These are phyloP conservation scores for Paramarasmius palmivorus DNA, from an alignment of 1,284 basidiomycete species.

Conservation along the genomic window DNA sequence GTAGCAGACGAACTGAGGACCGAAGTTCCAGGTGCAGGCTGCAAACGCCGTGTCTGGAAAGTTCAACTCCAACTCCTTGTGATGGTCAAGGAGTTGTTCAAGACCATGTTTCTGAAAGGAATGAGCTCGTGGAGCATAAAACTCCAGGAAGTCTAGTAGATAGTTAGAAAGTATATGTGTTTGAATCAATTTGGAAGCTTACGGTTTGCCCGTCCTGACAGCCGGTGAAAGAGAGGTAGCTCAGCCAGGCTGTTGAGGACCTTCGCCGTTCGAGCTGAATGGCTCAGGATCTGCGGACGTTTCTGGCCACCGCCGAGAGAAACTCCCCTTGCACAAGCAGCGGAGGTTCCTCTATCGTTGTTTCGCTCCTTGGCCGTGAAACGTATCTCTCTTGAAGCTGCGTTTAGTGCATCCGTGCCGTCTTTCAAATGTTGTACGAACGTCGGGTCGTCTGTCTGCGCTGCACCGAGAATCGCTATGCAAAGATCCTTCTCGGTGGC, in stretches of 20 bases:
- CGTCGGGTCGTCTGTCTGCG: no score
- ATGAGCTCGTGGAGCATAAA: background rate
- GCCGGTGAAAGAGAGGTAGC: background rate
- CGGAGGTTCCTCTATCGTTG: background rate
- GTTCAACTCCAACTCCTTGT: background rate
- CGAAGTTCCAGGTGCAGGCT: constrained; percentile 9
- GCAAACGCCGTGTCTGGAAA: constrained; percentile 6
- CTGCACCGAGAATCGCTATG: background rate
- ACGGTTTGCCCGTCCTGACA: no score
- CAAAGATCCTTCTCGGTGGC: background rate
- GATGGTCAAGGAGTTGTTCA: background rate
- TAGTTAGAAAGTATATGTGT: no score
- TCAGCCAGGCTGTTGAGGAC: background rate
- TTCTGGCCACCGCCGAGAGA: constrained; percentile 9
- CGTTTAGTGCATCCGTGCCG: background rate
- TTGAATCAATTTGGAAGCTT: no score
- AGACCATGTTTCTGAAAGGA: background rate
- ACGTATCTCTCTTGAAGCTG: background rate
- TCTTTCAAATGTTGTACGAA: background rate
- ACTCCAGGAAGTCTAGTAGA: background rate
- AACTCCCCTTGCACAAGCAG: background rate
- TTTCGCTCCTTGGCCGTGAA: background rate
- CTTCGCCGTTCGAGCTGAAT: background rate
- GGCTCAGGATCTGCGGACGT: background rate
- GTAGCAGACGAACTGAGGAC: background rate